A percentile compares a stretch with the other conserved stretches of the same genome.
Evolutionary conservation across 176 grass and related monocot species (phyloP).

Genomic region (Zizania latifolia): DNA sequence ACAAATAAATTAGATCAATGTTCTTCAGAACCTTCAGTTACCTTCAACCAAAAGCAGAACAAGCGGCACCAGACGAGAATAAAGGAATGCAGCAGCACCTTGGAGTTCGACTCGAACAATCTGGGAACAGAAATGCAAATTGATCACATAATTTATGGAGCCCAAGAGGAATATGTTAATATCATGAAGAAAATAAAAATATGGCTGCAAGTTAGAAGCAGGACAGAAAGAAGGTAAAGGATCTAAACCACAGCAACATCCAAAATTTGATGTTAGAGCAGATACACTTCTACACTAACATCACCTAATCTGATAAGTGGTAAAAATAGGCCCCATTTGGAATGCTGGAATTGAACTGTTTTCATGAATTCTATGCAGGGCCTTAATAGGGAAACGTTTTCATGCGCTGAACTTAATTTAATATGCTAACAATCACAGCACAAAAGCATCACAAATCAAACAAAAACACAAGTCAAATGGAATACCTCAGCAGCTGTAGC

Average conservation of each 20-base stretch:
- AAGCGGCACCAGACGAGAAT: constrained; percentile 79
- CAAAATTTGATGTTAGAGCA: not conserved
- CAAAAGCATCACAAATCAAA: not conserved
- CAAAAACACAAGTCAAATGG: not conserved
- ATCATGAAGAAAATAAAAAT: not conserved
- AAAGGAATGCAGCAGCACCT: constrained; percentile 71
- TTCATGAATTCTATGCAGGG: not conserved
- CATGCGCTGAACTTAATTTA: not conserved
- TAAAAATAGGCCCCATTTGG: not conserved
- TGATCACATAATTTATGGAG: not conserved
- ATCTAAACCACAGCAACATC: not conserved
- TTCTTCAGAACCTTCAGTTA: constrained; percentile 27
- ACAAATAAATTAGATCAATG: not conserved
- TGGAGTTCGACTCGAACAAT: constrained; percentile 67
- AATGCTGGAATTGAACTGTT: not conserved
- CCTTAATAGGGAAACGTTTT: not conserved
- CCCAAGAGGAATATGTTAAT: not conserved
- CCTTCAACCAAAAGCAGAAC: constrained; percentile 94
- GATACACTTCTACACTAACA: not conserved
- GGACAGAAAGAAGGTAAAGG: not conserved
- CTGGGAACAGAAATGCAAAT: constrained; percentile 27
- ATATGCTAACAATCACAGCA: constrained; percentile 1
- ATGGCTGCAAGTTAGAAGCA: not conserved
- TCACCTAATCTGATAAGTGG: not conserved
- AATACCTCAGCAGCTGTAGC: constrained; percentile 48